phyloP scores from a whole-genome alignment of 257 asterid species.

The Vinca minor region DNA sequence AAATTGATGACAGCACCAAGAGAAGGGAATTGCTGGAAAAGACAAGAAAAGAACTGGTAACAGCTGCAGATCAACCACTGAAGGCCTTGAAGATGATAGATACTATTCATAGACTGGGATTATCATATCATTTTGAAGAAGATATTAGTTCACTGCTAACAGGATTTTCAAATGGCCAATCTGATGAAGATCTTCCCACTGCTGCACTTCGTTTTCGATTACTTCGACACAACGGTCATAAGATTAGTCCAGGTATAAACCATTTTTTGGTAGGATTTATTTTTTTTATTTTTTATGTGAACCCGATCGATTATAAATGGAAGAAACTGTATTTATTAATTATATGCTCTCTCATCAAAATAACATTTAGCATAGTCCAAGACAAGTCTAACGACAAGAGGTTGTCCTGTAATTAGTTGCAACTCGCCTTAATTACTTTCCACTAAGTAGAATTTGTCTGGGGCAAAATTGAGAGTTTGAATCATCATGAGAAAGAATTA shows the following conservation, averaged over 20 bases:
- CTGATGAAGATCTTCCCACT: constrained; percentile 31
- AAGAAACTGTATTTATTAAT: too few species aligned
- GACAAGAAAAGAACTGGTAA: constrained; percentile 20
- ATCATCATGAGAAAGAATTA: too few species aligned
- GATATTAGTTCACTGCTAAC: constrained; percentile 21
- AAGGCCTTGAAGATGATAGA: constrained; percentile 41
- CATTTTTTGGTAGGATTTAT: too few species aligned
- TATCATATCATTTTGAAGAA: constrained; percentile 46
- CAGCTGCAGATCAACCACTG: constrained; percentile 1
- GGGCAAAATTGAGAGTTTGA: too few species aligned
- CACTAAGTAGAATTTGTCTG: too few species aligned
- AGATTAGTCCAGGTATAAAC: constrained; percentile 26
- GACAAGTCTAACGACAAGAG: too few species aligned
- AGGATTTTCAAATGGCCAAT: constrained; percentile 6
- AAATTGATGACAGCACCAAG: constrained; percentile 29
- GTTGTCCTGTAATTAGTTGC: too few species aligned
- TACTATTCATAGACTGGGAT: constrained; percentile 48
- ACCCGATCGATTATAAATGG: too few species aligned
- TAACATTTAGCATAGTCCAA: too few species aligned
- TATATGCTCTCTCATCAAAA: too few species aligned
- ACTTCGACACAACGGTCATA: constrained; percentile 51
- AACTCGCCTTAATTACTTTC: too few species aligned
- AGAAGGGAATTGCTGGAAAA: constrained; percentile 34
- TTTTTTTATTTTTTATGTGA: too few species aligned
- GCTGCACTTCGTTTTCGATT: constrained; percentile 49